Percentiles rank a stretch among this genome's conserved stretches.
Evolutionary conservation across 1,139 yeast genomes (phyloP).

Genomic region (Candida sp.): DNA sequence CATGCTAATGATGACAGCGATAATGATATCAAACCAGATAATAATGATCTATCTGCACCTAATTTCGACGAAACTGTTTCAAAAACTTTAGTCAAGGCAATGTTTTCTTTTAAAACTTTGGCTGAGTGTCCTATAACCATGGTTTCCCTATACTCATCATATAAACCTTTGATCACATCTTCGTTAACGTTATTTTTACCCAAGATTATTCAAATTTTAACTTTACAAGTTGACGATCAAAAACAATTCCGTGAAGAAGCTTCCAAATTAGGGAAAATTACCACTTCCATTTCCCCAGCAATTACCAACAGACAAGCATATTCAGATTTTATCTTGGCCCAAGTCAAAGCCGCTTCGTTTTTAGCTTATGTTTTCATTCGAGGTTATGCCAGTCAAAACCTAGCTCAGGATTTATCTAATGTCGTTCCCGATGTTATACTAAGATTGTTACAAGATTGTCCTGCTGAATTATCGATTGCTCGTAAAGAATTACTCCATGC

Average conservation of each 20-base stretch:
- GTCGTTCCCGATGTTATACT: constrained; percentile 85
- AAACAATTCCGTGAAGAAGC: constrained; percentile 49
- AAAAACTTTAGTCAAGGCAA: constrained; percentile 51
- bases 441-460: constrained; percentile 89
- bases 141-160: constrained; percentile 87
- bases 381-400: constrained; percentile 67
- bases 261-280: constrained; percentile 55
- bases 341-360: constrained; percentile 95
- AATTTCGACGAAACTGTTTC: constrained; percentile 29
- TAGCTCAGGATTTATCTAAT: constrained; percentile 61
- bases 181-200: constrained; percentile 81
- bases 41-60: constrained; percentile 25
- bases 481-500: constrained; percentile 93
- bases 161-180: constrained; percentile 69
- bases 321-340: constrained; percentile 91
- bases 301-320: constrained; percentile 76
- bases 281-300: constrained; percentile 54
- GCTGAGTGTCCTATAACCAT: constrained; percentile 98
- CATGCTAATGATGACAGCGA: constrained; percentile 1
- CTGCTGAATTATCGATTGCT: constrained; percentile 91
- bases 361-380: constrained; percentile 89
- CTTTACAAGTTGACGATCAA: constrained; percentile 65
- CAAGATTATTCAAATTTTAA: constrained; percentile 70
- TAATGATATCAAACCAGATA: background rate
- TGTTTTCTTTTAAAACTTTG: constrained; percentile 83